phyloP scores from a whole-genome alignment of 495 filamentous ascomycete species.

The Talaromyces wortmannii region DNA sequence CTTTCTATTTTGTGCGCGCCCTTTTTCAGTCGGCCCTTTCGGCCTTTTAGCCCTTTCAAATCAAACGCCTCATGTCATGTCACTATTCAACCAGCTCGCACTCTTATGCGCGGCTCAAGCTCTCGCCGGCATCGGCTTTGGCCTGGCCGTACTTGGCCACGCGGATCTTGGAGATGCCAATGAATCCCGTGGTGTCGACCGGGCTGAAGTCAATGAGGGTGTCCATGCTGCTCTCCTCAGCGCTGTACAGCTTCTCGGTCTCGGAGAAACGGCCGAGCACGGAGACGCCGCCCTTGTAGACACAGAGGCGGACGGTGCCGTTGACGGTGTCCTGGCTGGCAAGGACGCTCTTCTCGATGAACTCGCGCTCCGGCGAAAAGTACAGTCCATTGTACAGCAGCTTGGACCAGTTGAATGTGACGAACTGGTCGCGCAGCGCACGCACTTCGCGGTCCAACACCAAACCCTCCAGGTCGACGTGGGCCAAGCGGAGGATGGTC shows the following conservation, averaged over 20 bases:
- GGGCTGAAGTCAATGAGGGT: conserved; percentile 75
- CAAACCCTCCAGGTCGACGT: conserved; percentile 79
- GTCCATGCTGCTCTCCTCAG: conserved; percentile 81
- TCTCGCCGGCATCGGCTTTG: conserved; percentile 8
- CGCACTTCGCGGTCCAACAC: conserved; percentile 81
- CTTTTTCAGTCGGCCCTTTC: no score
- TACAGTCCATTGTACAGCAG: conserved; percentile 74
- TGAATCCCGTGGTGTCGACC: conserved; percentile 70
- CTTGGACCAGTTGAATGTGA: conserved; percentile 69
- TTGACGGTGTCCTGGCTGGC: conserved; percentile 64
- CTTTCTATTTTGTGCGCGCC: no score
- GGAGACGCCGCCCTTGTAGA: conserved; percentile 71
- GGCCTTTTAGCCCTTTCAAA: no score
- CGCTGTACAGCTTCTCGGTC: conserved; percentile 81
- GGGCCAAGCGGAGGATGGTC: conserved; percentile 55
- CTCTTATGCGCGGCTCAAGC: conserved; percentile 7
- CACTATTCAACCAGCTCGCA: neutral
- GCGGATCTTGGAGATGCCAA: conserved; percentile 74
- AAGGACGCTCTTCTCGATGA: conserved; percentile 65
- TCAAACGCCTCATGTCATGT: neutral
- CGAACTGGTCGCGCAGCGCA: conserved; percentile 69
- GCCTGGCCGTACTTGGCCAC: conserved; percentile 77
- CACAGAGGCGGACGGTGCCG: conserved; percentile 61
- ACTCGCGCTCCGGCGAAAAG: conserved; percentile 76
- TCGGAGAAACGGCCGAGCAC: conserved; percentile 69